phyloP scores from a whole-genome alignment of 2,329 filamentous ascomycete genomes.

The Chaetoscypha palmicola region DNA sequence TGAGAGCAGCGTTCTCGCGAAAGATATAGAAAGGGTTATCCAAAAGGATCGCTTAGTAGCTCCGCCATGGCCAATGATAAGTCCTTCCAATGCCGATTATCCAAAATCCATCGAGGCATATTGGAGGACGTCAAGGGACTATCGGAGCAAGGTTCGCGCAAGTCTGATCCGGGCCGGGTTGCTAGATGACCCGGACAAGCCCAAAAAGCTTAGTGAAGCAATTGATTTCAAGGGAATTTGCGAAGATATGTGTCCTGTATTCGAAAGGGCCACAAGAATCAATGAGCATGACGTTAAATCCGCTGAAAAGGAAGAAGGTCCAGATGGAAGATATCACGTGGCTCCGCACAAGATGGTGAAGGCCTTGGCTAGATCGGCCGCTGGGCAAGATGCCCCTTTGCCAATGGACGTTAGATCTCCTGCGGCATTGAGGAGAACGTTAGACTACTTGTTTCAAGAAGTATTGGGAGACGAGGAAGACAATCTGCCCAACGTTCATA shows the following conservation, averaged over 20 bases:
- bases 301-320: constrained; percentile 43
- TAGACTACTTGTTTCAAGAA: constrained; percentile 57
- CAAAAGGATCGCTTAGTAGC: constrained; percentile 39
- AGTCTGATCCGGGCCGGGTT: constrained; percentile 52
- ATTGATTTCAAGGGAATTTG: constrained; percentile 62
- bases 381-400: constrained; percentile 59
- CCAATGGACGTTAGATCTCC: constrained; percentile 62
- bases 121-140: constrained; percentile 48
- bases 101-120: constrained; percentile 41
- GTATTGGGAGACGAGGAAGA: constrained; percentile 46
- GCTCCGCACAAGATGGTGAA: constrained; percentile 55
- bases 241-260: constrained; percentile 64
- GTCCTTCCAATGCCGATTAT: constrained; percentile 14
- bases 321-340: constrained; percentile 39
- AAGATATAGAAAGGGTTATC: constrained; percentile 45
- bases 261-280: constrained; percentile 56
- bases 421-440: constrained; percentile 48
- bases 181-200: constrained; percentile 59
- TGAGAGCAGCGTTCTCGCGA: constrained; percentile 32
- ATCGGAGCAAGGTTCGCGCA: constrained; percentile 49
- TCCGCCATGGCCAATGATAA: constrained; percentile 14
- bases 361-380: constrained; percentile 59
- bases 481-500: constrained; percentile 49
- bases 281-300: constrained; percentile 51
- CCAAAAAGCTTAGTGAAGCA: constrained; percentile 54